These are phyloP conservation scores for Botrytis porri DNA, from an alignment of 2,329 filamentous ascomycete species.

Conservation along the genomic window DNA sequence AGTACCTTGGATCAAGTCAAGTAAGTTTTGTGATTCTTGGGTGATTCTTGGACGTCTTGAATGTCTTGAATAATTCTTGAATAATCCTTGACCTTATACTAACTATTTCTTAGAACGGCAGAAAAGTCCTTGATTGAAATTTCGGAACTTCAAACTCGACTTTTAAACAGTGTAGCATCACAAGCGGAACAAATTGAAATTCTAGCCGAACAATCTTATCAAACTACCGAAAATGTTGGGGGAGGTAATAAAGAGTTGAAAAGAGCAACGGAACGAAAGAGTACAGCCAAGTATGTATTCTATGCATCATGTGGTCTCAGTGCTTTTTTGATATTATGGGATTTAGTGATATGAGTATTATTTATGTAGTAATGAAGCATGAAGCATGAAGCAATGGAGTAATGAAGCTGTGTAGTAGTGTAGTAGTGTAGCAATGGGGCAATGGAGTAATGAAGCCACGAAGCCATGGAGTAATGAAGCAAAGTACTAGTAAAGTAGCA, in stretches of 20 bases:
- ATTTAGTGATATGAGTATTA: constrained; percentile 57
- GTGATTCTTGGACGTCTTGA: too few species aligned
- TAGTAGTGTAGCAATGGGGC: background rate
- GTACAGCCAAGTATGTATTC: constrained; percentile 74
- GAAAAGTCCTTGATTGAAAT: constrained; percentile 92
- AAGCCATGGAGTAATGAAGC: background rate
- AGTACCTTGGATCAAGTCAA: constrained; percentile 91
- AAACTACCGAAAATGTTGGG: constrained; percentile 81
- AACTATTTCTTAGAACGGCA: constrained; percentile 58
- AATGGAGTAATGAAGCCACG: background rate
- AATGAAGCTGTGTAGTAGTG: background rate
- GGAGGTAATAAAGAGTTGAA: constrained; percentile 90
- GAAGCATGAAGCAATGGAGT: too few species aligned
- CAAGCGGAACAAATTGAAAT: constrained; percentile 89
- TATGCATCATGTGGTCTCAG: constrained; percentile 76
- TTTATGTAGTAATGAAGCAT: background rate
- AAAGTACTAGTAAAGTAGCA: too few species aligned
- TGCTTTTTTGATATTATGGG: constrained; percentile 72
- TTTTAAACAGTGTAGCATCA: constrained; percentile 79
- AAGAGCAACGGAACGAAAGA: constrained; percentile 69
- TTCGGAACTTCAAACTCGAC: constrained; percentile 82
- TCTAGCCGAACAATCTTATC: constrained; percentile 77
- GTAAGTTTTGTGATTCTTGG: constrained; percentile 49
- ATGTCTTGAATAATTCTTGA: too few species aligned
- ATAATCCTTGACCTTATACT: constrained; percentile 17